Base-by-base conservation (phyloP, 345 rosid species). In the Nasturtium officinale region DNA sequence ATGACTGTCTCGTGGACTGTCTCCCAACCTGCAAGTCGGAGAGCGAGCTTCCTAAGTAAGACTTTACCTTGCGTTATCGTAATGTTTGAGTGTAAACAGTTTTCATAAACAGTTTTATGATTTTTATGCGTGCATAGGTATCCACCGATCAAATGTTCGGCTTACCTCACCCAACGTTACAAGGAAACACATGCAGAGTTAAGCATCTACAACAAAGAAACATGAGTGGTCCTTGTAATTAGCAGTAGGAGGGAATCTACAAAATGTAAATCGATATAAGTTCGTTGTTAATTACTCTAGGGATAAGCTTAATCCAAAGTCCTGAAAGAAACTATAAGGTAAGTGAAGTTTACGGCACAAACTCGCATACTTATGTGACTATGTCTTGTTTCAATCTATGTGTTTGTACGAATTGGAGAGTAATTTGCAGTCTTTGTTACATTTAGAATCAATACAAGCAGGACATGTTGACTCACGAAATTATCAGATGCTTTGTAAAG, bases 1-100 rank as follows among this genome's bases (percentile, higher is more conserved):
- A 87, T 56, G 96, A 94, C 8, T 94, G 97, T 77, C 77, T 94
- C 5, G 96, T 94, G 8, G 92, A 91, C 81, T 94, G 97, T 84
- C 80, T 94, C 79, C 97, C 96, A 11, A 86, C 96, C 42, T 91
- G 98, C 90, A 84, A 81, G 74, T 88, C 91, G 1, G 92, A 86
- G 64, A 80, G 68, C 2, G 82, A 86, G 35, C 86, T 87, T 74
- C 89, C 98, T 38, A 89, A 81, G 98, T 94, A 88, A 84, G 97
- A 77, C 59, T 40, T 52, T 21, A 6, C 50, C 68, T 60, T 50
- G 61, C 50, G 35, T 59, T 65, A 17, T 9, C 40, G 7, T 18
- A 20, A 55, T 23, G 23, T 29, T 28, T 56, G 12, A 58, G 53
- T 32, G 15, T 55, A 46, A 47, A 20, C 10, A 20, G 3, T 33